phyloP scores from a whole-genome alignment of 495 filamentous ascomycete species.

The Tirmania nivea region DNA sequence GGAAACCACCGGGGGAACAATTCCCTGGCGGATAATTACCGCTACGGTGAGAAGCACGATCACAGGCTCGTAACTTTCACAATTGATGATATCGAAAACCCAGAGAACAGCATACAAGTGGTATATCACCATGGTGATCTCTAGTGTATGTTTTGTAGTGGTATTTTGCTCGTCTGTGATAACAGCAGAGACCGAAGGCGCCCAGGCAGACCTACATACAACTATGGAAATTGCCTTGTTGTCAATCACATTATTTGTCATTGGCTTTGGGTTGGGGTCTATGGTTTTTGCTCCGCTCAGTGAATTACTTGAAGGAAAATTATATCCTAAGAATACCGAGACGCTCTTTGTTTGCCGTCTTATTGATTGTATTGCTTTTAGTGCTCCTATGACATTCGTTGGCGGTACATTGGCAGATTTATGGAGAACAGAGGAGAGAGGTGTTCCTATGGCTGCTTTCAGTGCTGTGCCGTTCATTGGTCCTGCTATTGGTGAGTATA shows the following conservation, averaged over 20 bases:
- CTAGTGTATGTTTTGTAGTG: slow-evolving; percentile 41
- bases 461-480: slow-evolving; percentile 59
- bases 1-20: slow-evolving; percentile 37
- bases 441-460: slow-evolving; percentile 73
- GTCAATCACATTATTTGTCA: slow-evolving; percentile 48
- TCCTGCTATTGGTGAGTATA: slow-evolving; percentile 38
- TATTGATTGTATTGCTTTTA: slow-evolving; percentile 64
- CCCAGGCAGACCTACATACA: slow-evolving; percentile 37
- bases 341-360: slow-evolving; percentile 50
- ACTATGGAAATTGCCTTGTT: slow-evolving; percentile 45
- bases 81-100: slow-evolving; percentile 42
- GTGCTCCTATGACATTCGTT: slow-evolving; percentile 63
- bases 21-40: slow-evolving; percentile 33
- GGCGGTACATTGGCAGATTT: slow-evolving; percentile 63
- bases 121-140: slow-evolving; percentile 47
- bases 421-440: slow-evolving; percentile 61
- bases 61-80: slow-evolving; percentile 57
- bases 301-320: slow-evolving; percentile 43
- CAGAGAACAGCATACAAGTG: slow-evolving; percentile 43
- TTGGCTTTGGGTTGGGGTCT: slow-evolving; percentile 62
- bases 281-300: slow-evolving; percentile 62
- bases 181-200: slow-evolving; percentile 43
- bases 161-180: slow-evolving; percentile 42
- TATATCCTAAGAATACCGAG: slow-evolving; percentile 54
- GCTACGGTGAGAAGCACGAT: slow-evolving; percentile 29